phyloP scores from a whole-genome alignment of 371 early-diverging fungal genomes.

The Haplosporangium sp. region DNA sequence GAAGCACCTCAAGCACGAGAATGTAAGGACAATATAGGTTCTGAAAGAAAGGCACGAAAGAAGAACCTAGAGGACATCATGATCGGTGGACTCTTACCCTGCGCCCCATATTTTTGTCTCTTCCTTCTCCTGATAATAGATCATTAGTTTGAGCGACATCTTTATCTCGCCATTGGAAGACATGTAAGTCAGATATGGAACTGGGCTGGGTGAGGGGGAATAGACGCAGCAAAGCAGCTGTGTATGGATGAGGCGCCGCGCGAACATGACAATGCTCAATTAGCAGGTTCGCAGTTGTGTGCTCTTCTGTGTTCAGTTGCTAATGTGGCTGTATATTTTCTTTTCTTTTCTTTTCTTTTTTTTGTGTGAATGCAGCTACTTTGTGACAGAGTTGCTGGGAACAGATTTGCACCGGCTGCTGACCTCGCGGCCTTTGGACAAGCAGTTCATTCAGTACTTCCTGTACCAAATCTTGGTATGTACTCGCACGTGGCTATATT shows the following conservation, averaged over 20 bases:
- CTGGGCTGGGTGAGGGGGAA: no score
- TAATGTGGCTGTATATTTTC: not conserved
- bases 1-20: constrained; percentile 90
- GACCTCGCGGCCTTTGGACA: constrained; percentile 88
- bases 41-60: not conserved
- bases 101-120: not conserved
- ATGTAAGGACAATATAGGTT: constrained; percentile 59
- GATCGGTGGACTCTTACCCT: not conserved
- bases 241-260: no score
- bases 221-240: no score
- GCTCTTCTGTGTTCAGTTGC: not conserved
- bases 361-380: constrained; percentile 69
- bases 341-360: constrained; percentile 2
- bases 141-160: constrained; percentile 88
- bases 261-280: no score
- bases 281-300: no score
- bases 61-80: not conserved
- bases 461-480: constrained; percentile 91
- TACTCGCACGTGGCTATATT: not conserved
- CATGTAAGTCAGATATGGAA: constrained; percentile 66
- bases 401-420: constrained; percentile 94
- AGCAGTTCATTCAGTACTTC: constrained; percentile 96
- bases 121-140: constrained; percentile 56
- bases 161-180: constrained; percentile 93
- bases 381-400: constrained; percentile 94